Evolutionary conservation across 2,329 filamentous ascomycete species (phyloP), one percentile per base, ranked within the genome.

Genomic region (Colletotrichum agaves): DNA sequence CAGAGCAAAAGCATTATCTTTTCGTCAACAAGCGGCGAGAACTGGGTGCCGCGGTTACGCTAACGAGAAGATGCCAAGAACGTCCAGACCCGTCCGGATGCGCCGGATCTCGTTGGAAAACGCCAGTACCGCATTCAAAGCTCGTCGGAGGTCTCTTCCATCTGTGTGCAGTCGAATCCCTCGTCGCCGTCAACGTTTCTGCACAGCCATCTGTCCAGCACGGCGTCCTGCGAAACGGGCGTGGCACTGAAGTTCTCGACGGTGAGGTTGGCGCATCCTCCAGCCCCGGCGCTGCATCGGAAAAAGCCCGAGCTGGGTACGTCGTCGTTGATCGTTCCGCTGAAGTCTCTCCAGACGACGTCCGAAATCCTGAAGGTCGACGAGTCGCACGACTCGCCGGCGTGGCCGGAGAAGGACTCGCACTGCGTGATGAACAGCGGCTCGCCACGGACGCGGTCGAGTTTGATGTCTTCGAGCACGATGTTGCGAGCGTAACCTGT

Each of bases 401-500:
- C 72, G 59, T 72, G 73, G 43, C 77, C 77, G 11, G 75, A 75
- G 67, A 76, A 78, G 46, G 78, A 73, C 69, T 79, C 77, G 62
- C 78, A 79, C 67, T 78, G 77, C 71, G 75, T 77, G 10, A 75
- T 71, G 65, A 76, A 78, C 27, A 79, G 74, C 17, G 78, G 78
- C 44, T 74, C 72, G 10, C 72, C 61, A 1, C 76, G 72, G n/a
- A 72, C 52, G 5, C 72, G 65, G n/a, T 72, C 64, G 13, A 78
- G 65, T 13, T 59, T 70, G 50, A 78, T 68, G 53, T 78, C 74
- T 49, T 78, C 75, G 27, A 79, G 73, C 12, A 70, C 67, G 6
- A 79, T 74, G 71, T 76, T 75, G 23, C 70, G 62, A 3, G 75
- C 77, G 47, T 71, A 80, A 10, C 86, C 86, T 0, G 83, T 72